Percentiles rank a stretch among this genome's conserved stretches.
phyloP scores from a whole-genome alignment of 2,329 filamentous ascomycete species.

The Pseudogymnoascus sp. region DNA sequence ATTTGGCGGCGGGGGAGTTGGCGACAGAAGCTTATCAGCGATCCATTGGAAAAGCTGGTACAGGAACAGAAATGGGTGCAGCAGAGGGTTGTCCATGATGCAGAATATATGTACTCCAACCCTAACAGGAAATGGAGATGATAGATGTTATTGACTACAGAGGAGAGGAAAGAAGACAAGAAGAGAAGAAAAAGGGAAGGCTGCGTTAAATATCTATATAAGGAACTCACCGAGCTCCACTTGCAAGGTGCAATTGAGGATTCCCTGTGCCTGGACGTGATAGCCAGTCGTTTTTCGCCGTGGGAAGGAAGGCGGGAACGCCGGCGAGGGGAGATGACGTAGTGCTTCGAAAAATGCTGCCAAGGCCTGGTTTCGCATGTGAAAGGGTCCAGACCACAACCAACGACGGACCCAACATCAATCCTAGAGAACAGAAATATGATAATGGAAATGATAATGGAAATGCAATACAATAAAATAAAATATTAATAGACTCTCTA shows the following conservation, averaged over 20 bases:
- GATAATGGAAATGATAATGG: background rate
- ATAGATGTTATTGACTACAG: background rate
- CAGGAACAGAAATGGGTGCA: slow-evolving; percentile 52
- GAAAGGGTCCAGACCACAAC: background rate
- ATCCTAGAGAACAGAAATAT: background rate
- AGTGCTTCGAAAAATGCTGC: background rate
- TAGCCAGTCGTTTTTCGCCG: slow-evolving; percentile 3
- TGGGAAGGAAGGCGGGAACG: background rate
- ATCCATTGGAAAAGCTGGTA: slow-evolving; percentile 61
- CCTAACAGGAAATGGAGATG: background rate
- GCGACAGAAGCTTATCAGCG: slow-evolving; percentile 58
- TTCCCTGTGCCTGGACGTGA: background rate
- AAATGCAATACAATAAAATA: background rate
- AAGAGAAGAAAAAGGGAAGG: background rate
- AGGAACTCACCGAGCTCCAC: background rate
- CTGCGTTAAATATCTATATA: background rate
- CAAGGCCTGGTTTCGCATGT: slow-evolving; percentile 4
- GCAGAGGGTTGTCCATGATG: slow-evolving; percentile 19
- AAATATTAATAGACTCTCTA: background rate
- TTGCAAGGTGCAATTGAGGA: slow-evolving; percentile 6
- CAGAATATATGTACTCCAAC: background rate
- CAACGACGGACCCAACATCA: background rate
- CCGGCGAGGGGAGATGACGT: slow-evolving; percentile 5
- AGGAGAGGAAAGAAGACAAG: background rate
- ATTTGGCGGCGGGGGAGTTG: slow-evolving; percentile 55